These are phyloP conservation scores for Microcyclospora pomicola DNA, from an alignment of 2,329 filamentous ascomycete genomes.

Conservation along the genomic window DNA sequence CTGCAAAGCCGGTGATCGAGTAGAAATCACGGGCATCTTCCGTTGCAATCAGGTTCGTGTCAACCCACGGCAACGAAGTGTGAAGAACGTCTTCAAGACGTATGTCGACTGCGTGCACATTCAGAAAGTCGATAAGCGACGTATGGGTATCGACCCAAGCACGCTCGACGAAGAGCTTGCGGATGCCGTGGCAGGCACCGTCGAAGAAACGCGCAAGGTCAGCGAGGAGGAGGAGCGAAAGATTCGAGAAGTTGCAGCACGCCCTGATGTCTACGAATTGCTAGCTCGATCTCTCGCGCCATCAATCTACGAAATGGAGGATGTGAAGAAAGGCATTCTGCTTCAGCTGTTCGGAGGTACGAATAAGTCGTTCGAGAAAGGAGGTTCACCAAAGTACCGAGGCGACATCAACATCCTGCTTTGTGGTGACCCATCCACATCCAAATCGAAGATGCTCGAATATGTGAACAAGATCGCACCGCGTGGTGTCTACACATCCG, in stretches of 20 bases:
- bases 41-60: conserved; percentile 85
- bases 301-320: conserved; percentile 94
- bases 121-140: conserved; percentile 90
- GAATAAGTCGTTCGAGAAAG: conserved; percentile 95
- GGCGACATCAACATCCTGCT: conserved; percentile 96
- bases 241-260: conserved; percentile 66
- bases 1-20: conserved; percentile 92
- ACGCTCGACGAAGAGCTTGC: conserved; percentile 77
- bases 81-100: conserved; percentile 96
- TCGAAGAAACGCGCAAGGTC: conserved; percentile 74
- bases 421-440: conserved; percentile 90
- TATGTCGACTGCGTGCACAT: conserved; percentile 93
- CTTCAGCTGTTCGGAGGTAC: conserved; percentile 94
- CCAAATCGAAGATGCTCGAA: conserved; percentile 86
- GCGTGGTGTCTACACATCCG: conserved; percentile 64
- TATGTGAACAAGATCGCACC: conserved; percentile 98
- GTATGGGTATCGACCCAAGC: conserved; percentile 78
- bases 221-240: conserved; percentile 75
- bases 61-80: conserved; percentile 79
- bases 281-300: conserved; percentile 82
- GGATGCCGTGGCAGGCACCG: conserved; percentile 53
- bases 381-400: conserved; percentile 86
- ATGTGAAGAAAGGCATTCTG: conserved; percentile 96
- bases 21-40: conserved; percentile 94
- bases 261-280: conserved; percentile 84